Evolutionary conservation across 768 basidiomycete species (phyloP).

Genomic region (Tulasnella calospora): DNA sequence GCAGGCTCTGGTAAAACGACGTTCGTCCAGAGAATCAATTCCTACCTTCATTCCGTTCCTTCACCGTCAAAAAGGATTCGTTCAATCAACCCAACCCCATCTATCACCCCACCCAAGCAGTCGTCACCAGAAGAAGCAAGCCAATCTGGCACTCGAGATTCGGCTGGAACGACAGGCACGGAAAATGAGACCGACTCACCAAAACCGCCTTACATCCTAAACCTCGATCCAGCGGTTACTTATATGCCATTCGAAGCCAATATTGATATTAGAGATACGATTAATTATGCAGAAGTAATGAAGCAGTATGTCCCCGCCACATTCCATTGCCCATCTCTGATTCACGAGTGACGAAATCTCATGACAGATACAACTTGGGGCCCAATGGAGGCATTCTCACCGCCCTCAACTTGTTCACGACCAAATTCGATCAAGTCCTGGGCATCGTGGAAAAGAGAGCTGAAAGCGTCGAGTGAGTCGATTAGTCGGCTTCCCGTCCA

Average conservation of each 20-base stretch:
- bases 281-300: slow-evolving; percentile 98
- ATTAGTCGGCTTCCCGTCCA: background rate
- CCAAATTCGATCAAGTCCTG: slow-evolving; percentile 97
- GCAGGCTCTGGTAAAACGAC: slow-evolving; percentile 97
- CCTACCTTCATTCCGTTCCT: slow-evolving; percentile 70
- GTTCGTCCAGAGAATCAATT: slow-evolving; percentile 91
- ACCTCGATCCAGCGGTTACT: slow-evolving; percentile 93
- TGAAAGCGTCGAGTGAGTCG: slow-evolving; percentile 78
- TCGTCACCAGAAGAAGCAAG: background rate
- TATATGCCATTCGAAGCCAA: slow-evolving; percentile 91
- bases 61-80: slow-evolving; percentile 29
- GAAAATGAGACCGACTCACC: slow-evolving; percentile 31
- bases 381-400: slow-evolving; percentile 98
- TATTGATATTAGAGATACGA: slow-evolving; percentile 96
- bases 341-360: slow-evolving; percentile 32
- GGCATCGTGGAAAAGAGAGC: slow-evolving; percentile 86
- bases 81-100: background rate
- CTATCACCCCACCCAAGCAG: background rate
- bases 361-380: slow-evolving; percentile 84
- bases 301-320: slow-evolving; percentile 74
- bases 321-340: background rate
- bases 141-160: background rate
- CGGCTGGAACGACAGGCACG: background rate
- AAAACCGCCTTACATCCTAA: slow-evolving; percentile 88
- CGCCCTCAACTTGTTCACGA: slow-evolving; percentile 94